A percentile compares a stretch with the other conserved stretches of the same genome.
These are phyloP conservation scores for Yarrowia osloensis DNA, from an alignment of 805 yeast species.

Conservation along the genomic window DNA sequence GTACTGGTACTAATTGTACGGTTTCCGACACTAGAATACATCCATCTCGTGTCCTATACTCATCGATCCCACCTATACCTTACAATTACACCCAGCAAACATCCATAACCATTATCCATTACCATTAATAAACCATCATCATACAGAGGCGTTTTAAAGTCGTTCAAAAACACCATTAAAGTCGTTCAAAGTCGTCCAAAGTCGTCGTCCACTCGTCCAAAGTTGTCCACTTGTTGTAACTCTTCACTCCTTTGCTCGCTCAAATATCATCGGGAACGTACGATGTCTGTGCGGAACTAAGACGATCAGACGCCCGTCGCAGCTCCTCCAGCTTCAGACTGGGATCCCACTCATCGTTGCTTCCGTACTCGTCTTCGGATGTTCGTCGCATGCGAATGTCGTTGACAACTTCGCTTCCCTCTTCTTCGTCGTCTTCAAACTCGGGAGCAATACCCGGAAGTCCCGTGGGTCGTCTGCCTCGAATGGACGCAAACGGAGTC, in stretches of 20 bases:
- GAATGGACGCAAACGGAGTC: constrained; percentile 16
- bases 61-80: too few species aligned
- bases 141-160: too few species aligned
- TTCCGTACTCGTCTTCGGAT: constrained; percentile 12
- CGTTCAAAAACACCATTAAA: too few species aligned
- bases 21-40: too few species aligned
- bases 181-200: too few species aligned
- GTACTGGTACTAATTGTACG: too few species aligned
- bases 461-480: constrained; percentile 16
- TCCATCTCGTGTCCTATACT: too few species aligned
- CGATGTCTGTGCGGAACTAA: not conserved
- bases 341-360: constrained; percentile 18
- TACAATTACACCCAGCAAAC: not conserved
- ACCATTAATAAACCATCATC: not conserved
- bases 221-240: not conserved
- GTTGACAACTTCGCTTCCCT: not conserved
- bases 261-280: constrained; percentile 18
- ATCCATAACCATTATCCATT: not conserved
- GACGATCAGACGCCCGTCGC: not conserved
- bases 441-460: not conserved
- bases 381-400: constrained; percentile 4
- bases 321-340: constrained; percentile 12
- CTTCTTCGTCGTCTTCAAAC: constrained; percentile 20
- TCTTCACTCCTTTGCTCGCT: not conserved
- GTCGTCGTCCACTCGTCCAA: too few species aligned